Conservation (phyloP, 2,329 filamentous ascomycete species). For the Ascochyta koolunga region DNA sequence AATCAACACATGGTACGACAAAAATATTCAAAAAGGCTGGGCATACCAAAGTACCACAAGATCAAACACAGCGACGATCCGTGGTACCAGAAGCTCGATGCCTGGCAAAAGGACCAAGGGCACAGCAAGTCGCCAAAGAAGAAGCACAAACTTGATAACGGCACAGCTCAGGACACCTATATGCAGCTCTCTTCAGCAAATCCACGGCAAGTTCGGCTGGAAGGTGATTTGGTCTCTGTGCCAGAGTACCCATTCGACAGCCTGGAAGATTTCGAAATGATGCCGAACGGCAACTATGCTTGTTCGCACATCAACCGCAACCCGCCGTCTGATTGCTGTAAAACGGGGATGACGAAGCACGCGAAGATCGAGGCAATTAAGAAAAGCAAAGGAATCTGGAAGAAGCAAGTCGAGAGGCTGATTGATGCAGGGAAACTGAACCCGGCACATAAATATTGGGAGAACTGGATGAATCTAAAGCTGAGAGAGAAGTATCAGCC, state of each 20-base stretch:
- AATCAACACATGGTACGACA: constrained; percentile 6
- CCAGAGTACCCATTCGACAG: constrained; percentile 1
- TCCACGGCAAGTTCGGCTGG: neutral
- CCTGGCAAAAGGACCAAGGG: neutral
- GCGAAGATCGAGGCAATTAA: neutral
- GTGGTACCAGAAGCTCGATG: neutral
- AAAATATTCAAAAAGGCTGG: neutral
- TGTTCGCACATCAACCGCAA: neutral
- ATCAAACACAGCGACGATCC: neutral
- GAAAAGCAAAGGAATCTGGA: neutral
- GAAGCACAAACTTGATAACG: neutral
- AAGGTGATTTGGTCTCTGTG: neutral
- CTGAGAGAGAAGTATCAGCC: constrained; percentile 1
- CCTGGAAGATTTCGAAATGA: neutral
- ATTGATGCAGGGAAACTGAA: neutral
- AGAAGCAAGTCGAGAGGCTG: neutral
- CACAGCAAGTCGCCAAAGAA: neutral
- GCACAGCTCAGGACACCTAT: neutral
- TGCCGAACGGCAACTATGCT: neutral
- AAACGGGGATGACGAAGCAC: neutral
- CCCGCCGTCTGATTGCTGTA: neutral
- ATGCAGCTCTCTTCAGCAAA: neutral
- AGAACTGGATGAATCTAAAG: neutral
- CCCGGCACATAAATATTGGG: constrained; percentile 7
- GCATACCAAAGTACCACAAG: neutral